A percentile compares a stretch with the other conserved stretches of the same genome.
Conservation (phyloP, 2,329 filamentous ascomycete genomes). For the Paracoccidioides lutzii region DNA sequence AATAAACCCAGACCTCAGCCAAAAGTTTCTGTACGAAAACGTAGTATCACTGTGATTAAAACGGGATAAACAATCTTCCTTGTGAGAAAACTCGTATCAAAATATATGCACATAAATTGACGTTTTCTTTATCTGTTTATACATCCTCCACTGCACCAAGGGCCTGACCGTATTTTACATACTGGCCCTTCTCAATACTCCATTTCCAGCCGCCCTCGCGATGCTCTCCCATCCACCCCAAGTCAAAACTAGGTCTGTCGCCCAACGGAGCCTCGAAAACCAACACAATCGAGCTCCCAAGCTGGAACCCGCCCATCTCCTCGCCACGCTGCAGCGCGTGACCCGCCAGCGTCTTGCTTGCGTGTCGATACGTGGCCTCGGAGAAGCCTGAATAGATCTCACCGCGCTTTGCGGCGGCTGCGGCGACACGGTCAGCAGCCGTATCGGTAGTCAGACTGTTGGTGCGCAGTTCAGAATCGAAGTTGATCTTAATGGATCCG, state of each 20-base stretch:
- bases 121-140: not conserved
- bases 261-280: conserved; percentile 87
- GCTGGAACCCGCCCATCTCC: conserved; percentile 96
- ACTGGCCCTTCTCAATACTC: conserved; percentile 76
- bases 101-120: too few species aligned
- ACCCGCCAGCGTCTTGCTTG: conserved; percentile 65
- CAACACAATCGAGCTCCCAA: conserved; percentile 87
- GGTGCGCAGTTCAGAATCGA: conserved; percentile 83
- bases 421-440: conserved; percentile 72
- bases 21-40: not conserved
- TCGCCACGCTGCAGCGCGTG: conserved; percentile 76
- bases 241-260: conserved; percentile 42
- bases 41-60: not conserved
- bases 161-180: conserved; percentile 76
- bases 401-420: conserved; percentile 59
- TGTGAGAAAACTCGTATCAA: too few species aligned
- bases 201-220: conserved; percentile 65
- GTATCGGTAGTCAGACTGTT: conserved; percentile 90
- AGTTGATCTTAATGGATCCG: conserved; percentile 92
- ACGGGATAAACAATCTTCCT: too few species aligned
- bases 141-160: conserved; percentile 53
- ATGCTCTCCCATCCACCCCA: conserved; percentile 45
- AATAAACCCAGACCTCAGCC: not conserved
- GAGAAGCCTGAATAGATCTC: conserved; percentile 82
- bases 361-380: conserved; percentile 74